Evolutionary conservation across 768 basidiomycete species (phyloP).

Genomic region (Suillus cothurnatus): DNA sequence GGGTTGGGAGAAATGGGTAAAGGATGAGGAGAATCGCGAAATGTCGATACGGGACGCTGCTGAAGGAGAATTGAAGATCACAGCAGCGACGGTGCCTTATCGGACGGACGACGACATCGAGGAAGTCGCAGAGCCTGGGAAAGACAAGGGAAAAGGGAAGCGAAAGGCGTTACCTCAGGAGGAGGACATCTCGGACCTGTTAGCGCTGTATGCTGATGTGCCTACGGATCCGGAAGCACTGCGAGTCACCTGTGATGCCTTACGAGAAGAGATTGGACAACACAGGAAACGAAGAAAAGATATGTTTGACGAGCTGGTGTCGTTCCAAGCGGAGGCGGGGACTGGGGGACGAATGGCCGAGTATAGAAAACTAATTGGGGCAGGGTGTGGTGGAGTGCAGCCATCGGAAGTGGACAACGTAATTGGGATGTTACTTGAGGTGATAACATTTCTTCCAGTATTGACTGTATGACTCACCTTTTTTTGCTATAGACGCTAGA

Average conservation of each 20-base stretch:
- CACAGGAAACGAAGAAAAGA: constrained; percentile 69
- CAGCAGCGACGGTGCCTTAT: constrained; percentile 46
- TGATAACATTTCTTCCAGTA: constrained; percentile 26
- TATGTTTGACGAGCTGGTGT: constrained; percentile 75
- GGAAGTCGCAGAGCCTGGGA: constrained; percentile 37
- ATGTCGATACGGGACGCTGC: constrained; percentile 62
- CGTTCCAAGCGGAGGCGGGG: constrained; percentile 86
- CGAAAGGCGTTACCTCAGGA: constrained; percentile 48
- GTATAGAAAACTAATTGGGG: constrained; percentile 85
- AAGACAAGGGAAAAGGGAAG: constrained; percentile 56
- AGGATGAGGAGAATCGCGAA: constrained; percentile 82
- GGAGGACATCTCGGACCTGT: constrained; percentile 68
- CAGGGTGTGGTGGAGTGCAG: constrained; percentile 86
- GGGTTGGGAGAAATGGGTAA: constrained; percentile 94
- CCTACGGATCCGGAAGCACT: constrained; percentile 60
- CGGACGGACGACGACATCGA: constrained; percentile 51
- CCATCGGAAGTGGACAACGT: constrained; percentile 89
- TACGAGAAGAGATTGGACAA: constrained; percentile 66
- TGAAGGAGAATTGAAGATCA: constrained; percentile 55
- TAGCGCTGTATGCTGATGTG: constrained; percentile 55
- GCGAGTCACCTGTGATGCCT: constrained; percentile 54
- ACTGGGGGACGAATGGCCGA: constrained; percentile 88
- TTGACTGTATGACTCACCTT: constrained; percentile 10
- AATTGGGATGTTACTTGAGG: constrained; percentile 84
- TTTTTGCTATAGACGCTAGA: constrained; percentile 63